phyloP scores from a whole-genome alignment of 768 basidiomycete species.

The Podaxis rugospora region DNA sequence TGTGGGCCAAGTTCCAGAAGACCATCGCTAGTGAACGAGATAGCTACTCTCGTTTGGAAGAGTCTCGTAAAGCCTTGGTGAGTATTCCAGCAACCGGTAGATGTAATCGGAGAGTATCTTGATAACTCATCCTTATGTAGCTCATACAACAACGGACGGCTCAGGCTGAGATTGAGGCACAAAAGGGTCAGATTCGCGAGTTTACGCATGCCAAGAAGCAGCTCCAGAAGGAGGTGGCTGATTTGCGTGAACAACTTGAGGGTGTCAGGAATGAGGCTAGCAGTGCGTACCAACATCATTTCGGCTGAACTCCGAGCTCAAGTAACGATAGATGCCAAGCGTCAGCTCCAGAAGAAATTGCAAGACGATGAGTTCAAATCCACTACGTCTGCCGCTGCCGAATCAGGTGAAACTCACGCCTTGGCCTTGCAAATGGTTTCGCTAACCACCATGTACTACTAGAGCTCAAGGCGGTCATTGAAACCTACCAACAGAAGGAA shows the following conservation, averaged over 20 bases:
- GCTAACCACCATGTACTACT: constrained; percentile 6
- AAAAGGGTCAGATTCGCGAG: constrained; percentile 61
- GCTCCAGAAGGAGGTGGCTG: constrained; percentile 48
- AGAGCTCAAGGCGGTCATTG: constrained; percentile 63
- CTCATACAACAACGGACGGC: constrained; percentile 61
- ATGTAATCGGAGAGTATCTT: too few relatives aligned
- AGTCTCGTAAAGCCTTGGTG: constrained; percentile 67
- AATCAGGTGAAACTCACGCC: constrained; percentile 40
- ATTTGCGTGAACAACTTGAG: constrained; percentile 55
- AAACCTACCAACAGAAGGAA: constrained; percentile 63
- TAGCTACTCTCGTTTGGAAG: constrained; percentile 60
- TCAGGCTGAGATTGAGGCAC: constrained; percentile 62
- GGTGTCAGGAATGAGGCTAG: constrained; percentile 53
- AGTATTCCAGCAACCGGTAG: constrained; percentile 16
- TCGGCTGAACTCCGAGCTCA: neutral
- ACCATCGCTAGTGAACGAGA: constrained; percentile 56
- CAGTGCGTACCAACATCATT: constrained; percentile 31
- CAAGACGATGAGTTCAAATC: constrained; percentile 62
- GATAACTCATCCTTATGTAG: constrained; percentile 26
- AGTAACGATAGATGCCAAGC: constrained; percentile 42
- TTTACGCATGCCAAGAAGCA: constrained; percentile 51
- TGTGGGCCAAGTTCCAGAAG: constrained; percentile 64
- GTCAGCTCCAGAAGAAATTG: constrained; percentile 52
- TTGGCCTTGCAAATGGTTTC: neutral
- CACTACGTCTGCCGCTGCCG: constrained; percentile 54